Percentiles rank a stretch among this genome's conserved stretches.
Conservation (phyloP, 805 yeast species). For the Yueomyces sinensis region DNA sequence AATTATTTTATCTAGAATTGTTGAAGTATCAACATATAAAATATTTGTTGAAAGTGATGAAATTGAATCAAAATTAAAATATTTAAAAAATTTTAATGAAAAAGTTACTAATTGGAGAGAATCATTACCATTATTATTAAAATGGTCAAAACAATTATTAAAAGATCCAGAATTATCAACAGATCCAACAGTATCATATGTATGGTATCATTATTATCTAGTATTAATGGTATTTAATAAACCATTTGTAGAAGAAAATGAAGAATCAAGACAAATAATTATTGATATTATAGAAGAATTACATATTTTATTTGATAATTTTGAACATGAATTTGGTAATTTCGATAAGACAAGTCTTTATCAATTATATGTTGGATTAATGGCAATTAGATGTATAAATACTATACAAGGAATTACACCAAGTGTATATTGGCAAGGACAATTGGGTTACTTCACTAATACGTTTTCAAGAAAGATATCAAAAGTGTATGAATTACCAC, state of each 20-base stretch:
- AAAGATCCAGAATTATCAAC: slow-evolving; percentile 28
- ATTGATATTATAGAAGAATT: slow-evolving; percentile 20
- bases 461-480: slow-evolving; percentile 15
- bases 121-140: slow-evolving; percentile 33
- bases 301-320: slow-evolving; percentile 16
- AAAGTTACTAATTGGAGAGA: slow-evolving; percentile 41
- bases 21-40: slow-evolving; percentile 24
- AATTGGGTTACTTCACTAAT: slow-evolving; percentile 13
- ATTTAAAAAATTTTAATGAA: slow-evolving; percentile 31
- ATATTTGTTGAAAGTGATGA: slow-evolving; percentile 23
- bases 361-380: slow-evolving; percentile 22
- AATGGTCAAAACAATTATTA: slow-evolving; percentile 35
- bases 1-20: slow-evolving; percentile 29
- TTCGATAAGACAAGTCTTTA: slow-evolving; percentile 17
- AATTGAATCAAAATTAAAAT: slow-evolving; percentile 25
- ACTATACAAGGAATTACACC: not conserved
- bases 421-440: slow-evolving; percentile 6
- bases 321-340: slow-evolving; percentile 13
- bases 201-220: slow-evolving; percentile 45
- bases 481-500: slow-evolving; percentile 14
- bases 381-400: slow-evolving; percentile 19
- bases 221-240: slow-evolving; percentile 45
- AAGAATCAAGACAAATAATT: slow-evolving; percentile 16
- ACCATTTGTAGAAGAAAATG: slow-evolving; percentile 38
- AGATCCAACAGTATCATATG: slow-evolving; percentile 40